These are phyloP conservation scores for Beta corolliflora DNA, from an alignment of 179 eudicot genomes.

Conservation along the genomic window DNA sequence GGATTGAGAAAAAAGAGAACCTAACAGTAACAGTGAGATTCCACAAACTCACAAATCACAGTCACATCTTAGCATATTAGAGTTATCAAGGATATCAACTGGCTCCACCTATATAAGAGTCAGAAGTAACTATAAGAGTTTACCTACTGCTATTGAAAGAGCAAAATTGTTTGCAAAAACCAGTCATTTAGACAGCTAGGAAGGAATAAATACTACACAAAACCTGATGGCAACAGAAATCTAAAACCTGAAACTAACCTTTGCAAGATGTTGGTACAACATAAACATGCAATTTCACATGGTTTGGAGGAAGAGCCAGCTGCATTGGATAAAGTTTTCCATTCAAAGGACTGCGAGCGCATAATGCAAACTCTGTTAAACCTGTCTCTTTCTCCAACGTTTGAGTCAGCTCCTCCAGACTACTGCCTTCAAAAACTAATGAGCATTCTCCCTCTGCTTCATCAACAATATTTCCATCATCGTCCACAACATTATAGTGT, in stretches of 20 bases:
- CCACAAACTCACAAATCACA: too few species aligned
- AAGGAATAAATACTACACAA: background rate
- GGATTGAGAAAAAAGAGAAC: background rate
- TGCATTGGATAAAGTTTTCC: conserved; percentile 76
- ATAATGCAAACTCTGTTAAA: conserved; percentile 52
- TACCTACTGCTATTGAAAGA: background rate
- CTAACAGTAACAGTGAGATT: too few species aligned
- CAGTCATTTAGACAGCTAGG: background rate
- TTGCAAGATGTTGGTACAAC: conserved; percentile 62
- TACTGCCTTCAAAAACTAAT: conserved; percentile 56
- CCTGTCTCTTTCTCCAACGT: conserved; percentile 70
- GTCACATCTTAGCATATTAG: too few species aligned
- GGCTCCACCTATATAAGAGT: background rate
- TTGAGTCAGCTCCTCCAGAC: conserved; percentile 56
- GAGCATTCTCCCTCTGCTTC: conserved; percentile 36
- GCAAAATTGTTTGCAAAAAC: background rate
- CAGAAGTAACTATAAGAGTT: background rate
- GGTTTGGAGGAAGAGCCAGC: conserved; percentile 83
- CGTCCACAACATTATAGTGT: conserved; percentile 57
- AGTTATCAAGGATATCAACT: too few species aligned
- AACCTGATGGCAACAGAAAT: background rate
- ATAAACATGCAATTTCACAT: conserved; percentile 67
- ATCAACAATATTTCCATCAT: conserved; percentile 52
- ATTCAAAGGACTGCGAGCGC: conserved; percentile 69
- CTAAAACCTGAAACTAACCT: conserved; percentile 47